A percentile compares a stretch with the other conserved stretches of the same genome.
Conservation (phyloP, 225 moss, liverwort and hornwort species). For the Lunularia cruciata region DNA sequence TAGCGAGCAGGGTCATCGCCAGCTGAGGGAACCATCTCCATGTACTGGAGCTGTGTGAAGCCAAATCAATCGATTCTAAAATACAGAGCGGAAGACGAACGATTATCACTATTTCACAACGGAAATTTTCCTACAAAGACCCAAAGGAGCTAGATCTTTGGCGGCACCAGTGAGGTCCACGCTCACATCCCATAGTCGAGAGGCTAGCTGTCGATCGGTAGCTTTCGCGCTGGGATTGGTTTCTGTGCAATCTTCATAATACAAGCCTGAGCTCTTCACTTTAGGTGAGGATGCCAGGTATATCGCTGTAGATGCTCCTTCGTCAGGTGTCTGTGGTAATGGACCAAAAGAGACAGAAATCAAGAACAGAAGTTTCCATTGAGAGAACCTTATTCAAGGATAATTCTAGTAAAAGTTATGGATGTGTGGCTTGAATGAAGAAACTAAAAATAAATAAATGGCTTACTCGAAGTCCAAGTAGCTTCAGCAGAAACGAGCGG, state of each 20-base stretch:
- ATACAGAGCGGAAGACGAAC: too few relatives aligned
- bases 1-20: too few relatives aligned
- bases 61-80: too few relatives aligned
- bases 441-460: neutral
- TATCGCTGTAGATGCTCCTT: conserved; percentile 66
- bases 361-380: neutral
- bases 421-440: neutral
- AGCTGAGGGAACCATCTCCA: too few relatives aligned
- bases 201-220: conserved; percentile 49
- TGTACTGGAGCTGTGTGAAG: too few relatives aligned
- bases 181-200: conserved; percentile 66
- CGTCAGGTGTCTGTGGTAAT: conserved; percentile 51
- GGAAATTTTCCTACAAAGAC: conserved; percentile 23
- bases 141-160: conserved; percentile 45
- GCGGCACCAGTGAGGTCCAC: conserved; percentile 59
- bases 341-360: neutral
- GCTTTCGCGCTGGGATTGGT: conserved; percentile 54
- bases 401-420: too few relatives aligned
- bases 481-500: conserved; percentile 17
- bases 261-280: conserved; percentile 66
- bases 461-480: conserved; percentile 63
- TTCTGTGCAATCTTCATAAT: conserved; percentile 55
- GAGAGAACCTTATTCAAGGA: neutral
- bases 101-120: neutral
- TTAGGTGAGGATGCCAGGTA: conserved; percentile 59